Evolutionary conservation across 2,329 filamentous ascomycete species (phyloP).

Genomic region (Remersonia thermophila): DNA sequence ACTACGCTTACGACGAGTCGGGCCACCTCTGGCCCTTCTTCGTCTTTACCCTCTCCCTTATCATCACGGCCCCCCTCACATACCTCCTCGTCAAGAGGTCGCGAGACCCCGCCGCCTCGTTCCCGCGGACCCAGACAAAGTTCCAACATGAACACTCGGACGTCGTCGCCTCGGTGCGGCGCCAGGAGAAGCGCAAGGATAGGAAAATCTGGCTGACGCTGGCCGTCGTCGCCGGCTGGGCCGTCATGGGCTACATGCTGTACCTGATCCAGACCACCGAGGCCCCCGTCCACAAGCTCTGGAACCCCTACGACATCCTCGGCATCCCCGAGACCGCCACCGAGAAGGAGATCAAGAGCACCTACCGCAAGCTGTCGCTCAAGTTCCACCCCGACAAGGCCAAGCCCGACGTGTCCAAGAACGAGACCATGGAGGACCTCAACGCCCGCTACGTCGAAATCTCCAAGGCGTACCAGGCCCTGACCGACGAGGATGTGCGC

Average conservation of each 20-base stretch:
- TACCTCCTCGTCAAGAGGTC: conserved; percentile 75
- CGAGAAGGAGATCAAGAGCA: conserved; percentile 84
- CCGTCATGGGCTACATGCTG: conserved; percentile 75
- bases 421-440: conserved; percentile 73
- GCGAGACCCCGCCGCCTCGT: conserved; percentile 64
- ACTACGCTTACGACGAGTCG: conserved; percentile 98
- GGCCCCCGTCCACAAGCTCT: conserved; percentile 60
- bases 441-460: conserved; percentile 89
- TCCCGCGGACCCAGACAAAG: conserved; percentile 67
- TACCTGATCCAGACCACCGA: conserved; percentile 80
- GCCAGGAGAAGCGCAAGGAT: conserved; percentile 81
- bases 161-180: conserved; percentile 69
- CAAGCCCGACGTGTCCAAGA: conserved; percentile 69
- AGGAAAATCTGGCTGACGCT: conserved; percentile 75
- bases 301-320: conserved; percentile 95
- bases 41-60: conserved; percentile 76
- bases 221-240: conserved; percentile 66
- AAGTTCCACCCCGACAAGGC: conserved; percentile 91
- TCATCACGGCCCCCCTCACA: conserved; percentile 82
- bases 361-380: conserved; percentile 77
- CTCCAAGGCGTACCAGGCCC: conserved; percentile 93
- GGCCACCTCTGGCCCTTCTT: conserved; percentile 99
- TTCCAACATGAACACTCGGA: conserved; percentile 75
- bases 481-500: conserved; percentile 93
- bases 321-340: conserved; percentile 72